Evolutionary conservation across 805 yeast species (phyloP), one percentile per base, ranked within the genome.

Genomic region (Ogataea siamensis): DNA sequence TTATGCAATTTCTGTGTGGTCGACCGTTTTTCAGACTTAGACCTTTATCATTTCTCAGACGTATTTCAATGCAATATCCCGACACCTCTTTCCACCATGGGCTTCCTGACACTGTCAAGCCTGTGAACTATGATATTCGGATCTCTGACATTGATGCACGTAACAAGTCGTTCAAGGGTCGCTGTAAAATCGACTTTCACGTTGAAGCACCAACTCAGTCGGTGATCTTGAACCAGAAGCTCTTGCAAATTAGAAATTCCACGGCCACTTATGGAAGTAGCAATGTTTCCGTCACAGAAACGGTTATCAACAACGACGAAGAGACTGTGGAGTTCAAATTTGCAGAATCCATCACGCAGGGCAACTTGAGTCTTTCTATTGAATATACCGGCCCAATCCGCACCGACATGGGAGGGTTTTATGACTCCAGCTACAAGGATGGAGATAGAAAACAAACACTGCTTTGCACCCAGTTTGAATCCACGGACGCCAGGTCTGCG

Each of bases 61-160:
- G 17, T 24, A 22, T 27, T 13, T 13, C 39, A 3, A 30, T 39
- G 36, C 38, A 29, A 11, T 55, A 43, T 33, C 55, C 57, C 4
- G 64, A 58, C 35, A 54, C 60, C 10, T 51, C 74, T 79, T 44
- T 94, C 86, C 51, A 67, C 68, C 33, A 54, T 22, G 56, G 59
- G 8, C 41, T 63, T 15, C 66, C 67, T 8, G 33, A 46, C 8
- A 67, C 73, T 37, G 83, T 88, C 44, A 71, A 71, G 42, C 97
- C 99, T 23, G 51, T 66, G 23, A 85, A 84, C 62, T 91, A 93
- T 58, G 74, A 78, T 38, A 60, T 93, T 22, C 71, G 78, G 13
- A 64, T 79, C 37, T 57, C 29, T 30, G 81, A 79, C 51, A 87
- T 94, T 25, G 74, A 80, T 51, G 59, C 69, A 19, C 59, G 51